Percentiles rank a stretch among this genome's conserved stretches.
phyloP scores from a whole-genome alignment of 2,329 filamentous ascomycete genomes.

The Claviceps sorghi region DNA sequence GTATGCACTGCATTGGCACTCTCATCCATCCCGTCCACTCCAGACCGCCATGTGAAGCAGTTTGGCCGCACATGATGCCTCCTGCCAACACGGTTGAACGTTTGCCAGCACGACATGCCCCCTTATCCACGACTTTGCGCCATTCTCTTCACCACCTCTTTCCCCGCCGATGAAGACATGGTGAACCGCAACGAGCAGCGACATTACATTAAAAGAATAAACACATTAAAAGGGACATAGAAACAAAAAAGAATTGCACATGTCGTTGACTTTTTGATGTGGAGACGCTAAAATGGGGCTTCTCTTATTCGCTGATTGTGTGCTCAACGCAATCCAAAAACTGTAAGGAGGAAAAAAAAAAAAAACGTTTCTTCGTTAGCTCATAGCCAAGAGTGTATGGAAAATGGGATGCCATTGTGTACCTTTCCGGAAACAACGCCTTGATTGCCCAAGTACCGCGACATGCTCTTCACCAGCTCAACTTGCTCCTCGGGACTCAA shows the following conservation, averaged over 20 bases:
- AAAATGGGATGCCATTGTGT: background rate
- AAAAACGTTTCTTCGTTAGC: background rate
- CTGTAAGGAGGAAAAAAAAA: too few species aligned
- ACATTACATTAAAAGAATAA: background rate
- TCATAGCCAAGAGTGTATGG: background rate
- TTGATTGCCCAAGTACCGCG: conserved; percentile 51
- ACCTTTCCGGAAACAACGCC: conserved; percentile 26
- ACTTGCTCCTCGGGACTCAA: conserved; percentile 77
- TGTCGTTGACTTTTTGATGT: background rate
- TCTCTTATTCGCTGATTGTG: conserved; percentile 5
- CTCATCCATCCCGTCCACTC: background rate
- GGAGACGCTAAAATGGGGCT: background rate
- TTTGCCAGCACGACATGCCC: background rate
- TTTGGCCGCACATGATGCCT: background rate
- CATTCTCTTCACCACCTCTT: background rate
- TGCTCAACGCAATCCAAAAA: conserved; percentile 11
- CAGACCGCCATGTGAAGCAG: too few species aligned
- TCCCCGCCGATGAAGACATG: background rate
- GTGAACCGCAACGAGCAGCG: background rate
- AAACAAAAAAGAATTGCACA: background rate
- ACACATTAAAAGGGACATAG: background rate
- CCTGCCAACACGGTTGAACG: background rate
- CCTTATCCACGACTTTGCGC: background rate
- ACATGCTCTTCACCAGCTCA: conserved; percentile 55
- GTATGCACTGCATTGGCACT: background rate